phyloP scores from a whole-genome alignment of 2,329 filamentous ascomycete genomes.

The Bisporella sp. region DNA sequence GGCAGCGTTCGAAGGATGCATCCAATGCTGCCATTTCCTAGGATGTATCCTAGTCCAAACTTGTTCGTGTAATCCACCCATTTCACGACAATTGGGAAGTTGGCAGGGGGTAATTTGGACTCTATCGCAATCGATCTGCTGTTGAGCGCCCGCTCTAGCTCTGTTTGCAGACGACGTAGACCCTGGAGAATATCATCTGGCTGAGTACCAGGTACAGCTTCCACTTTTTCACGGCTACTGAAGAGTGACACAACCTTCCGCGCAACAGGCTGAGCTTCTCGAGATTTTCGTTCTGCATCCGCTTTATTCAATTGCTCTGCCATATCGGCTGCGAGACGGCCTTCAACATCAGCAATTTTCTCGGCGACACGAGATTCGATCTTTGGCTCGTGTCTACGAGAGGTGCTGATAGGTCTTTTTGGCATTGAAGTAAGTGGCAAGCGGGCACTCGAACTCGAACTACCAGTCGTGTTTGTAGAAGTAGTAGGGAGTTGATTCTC shows the following conservation, averaged over 20 bases:
- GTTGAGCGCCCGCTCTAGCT: conserved; percentile 57
- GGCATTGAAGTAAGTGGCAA: conserved; percentile 8
- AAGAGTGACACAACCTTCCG: conserved; percentile 37
- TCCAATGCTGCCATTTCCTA: conserved; percentile 75
- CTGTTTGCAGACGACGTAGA: conserved; percentile 48
- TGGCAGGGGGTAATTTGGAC: conserved; percentile 43
- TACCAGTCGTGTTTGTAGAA: conserved; percentile 9
- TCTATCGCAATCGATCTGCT: conserved; percentile 56
- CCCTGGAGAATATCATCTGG: conserved; percentile 52
- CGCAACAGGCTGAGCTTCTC: conserved; percentile 29
- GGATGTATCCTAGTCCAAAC: conserved; percentile 76
- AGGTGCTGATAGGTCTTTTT: conserved; percentile 3
- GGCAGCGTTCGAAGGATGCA: conserved; percentile 53
- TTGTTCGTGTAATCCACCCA: conserved; percentile 90
- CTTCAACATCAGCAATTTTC: conserved; percentile 21
- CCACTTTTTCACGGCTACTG: conserved; percentile 44
- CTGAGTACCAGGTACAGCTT: conserved; percentile 43
- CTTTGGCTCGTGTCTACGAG: conserved; percentile 6
- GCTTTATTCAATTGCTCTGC: conserved; percentile 19
- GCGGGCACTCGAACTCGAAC: not conserved
- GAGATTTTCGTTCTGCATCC: conserved; percentile 14
- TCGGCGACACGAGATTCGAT: conserved; percentile 11
- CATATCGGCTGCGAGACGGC: conserved; percentile 24
- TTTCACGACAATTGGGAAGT: conserved; percentile 63
- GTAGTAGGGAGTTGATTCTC: conserved; percentile 9